phyloP scores from a whole-genome alignment of 169 alveolate genomes.

The Besnoitia besnoiti region DNA sequence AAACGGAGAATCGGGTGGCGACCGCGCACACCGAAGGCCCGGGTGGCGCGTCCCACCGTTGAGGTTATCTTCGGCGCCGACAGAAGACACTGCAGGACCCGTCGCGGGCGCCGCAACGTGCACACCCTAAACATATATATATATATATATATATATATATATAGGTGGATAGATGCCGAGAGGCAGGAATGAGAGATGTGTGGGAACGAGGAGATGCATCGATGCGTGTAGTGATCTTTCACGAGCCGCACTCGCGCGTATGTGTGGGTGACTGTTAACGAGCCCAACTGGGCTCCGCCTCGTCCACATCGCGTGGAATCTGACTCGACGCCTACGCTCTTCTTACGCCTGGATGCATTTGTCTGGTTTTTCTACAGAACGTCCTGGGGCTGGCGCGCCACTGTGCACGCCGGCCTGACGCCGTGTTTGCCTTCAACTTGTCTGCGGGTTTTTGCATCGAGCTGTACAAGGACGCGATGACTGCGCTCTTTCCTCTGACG shows the following conservation, averaged over 20 bases:
- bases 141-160: too few species aligned
- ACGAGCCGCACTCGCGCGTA: too few species aligned
- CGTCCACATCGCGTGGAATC: too few species aligned
- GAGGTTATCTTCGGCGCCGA: neutral
- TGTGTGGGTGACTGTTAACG: too few species aligned
- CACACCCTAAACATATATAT: neutral
- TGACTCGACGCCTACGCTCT: too few species aligned
- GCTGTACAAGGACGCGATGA: constrained; percentile 67
- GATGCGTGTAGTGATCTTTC: neutral
- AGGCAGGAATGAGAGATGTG: neutral
- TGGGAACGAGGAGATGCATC: neutral
- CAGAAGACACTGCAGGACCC: too few species aligned
- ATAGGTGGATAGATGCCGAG: neutral
- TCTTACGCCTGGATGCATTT: too few species aligned
- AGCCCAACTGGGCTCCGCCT: too few species aligned
- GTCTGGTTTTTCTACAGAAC: neutral
- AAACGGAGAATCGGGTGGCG: too few species aligned
- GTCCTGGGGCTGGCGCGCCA: constrained; percentile 57
- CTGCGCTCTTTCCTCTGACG: constrained; percentile 62
- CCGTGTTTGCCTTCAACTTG: constrained; percentile 71
- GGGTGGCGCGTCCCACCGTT: neutral
- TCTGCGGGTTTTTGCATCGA: constrained; percentile 80
- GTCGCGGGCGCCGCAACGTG: neutral
- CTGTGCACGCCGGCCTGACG: neutral
- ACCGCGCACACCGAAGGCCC: too few species aligned